Conservation (phyloP, 2,329 filamentous ascomycete species). For the Bipolaris zeicola region DNA sequence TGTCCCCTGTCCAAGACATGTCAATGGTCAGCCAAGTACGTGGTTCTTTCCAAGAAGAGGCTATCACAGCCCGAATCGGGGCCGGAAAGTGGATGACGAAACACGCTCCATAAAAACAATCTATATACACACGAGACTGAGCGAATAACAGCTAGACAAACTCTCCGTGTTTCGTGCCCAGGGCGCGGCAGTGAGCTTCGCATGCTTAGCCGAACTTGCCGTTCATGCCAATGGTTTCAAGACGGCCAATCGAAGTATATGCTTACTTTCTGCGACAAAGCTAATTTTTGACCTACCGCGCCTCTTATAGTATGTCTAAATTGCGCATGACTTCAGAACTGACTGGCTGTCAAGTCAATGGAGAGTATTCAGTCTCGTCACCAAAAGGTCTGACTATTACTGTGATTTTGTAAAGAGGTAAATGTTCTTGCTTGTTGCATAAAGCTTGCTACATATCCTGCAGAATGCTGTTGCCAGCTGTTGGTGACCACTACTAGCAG, state of each 20-base stretch:
- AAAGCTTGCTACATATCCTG: too few species aligned
- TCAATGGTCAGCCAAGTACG: background rate
- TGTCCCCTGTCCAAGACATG: background rate
- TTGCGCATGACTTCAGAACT: background rate
- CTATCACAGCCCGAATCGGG: background rate
- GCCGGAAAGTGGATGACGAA: background rate
- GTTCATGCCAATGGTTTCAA: conserved; percentile 10
- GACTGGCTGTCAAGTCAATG: too few species aligned
- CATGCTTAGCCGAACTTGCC: conserved; percentile 23
- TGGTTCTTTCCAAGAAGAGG: background rate
- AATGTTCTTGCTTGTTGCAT: too few species aligned
- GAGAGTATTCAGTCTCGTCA: background rate
- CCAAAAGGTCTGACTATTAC: background rate
- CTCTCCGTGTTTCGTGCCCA: background rate
- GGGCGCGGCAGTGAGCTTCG: conserved; percentile 19
- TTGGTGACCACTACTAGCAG: too few species aligned
- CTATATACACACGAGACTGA: background rate
- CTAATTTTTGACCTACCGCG: background rate
- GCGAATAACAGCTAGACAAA: background rate
- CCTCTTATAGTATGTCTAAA: conserved; percentile 10
- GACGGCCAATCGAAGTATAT: background rate
- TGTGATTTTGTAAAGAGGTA: too few species aligned
- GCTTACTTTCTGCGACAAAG: background rate
- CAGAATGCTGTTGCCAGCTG: too few species aligned
- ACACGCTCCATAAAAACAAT: background rate